A percentile compares a stretch with the other conserved stretches of the same genome.
Conservation (phyloP, 2,329 filamentous ascomycete species). For the Penicillium sp. region DNA sequence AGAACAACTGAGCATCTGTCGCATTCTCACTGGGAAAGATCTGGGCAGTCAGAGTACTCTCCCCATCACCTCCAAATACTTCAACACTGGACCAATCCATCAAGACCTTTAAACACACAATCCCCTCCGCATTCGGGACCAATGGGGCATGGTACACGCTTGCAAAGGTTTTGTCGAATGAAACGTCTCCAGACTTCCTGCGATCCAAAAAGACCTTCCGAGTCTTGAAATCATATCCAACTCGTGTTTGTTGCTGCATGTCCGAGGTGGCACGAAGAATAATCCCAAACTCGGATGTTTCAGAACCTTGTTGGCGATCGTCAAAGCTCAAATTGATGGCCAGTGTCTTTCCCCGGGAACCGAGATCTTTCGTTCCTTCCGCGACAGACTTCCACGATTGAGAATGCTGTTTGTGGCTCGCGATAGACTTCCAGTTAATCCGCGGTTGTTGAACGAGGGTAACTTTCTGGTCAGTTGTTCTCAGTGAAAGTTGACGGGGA, state of each 20-base stretch:
- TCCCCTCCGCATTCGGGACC: slow-evolving; percentile 12
- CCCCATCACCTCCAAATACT: slow-evolving; percentile 28
- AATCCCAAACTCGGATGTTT: slow-evolving; percentile 20
- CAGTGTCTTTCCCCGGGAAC: slow-evolving; percentile 17
- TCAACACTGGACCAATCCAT: slow-evolving; percentile 32
- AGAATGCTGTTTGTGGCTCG: background rate
- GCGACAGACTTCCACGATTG: slow-evolving; percentile 7
- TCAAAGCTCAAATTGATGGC: slow-evolving; percentile 23
- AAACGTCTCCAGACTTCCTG: slow-evolving; percentile 18
- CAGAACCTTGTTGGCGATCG: slow-evolving; percentile 1
- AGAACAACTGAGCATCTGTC: slow-evolving; percentile 17
- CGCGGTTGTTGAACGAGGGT: slow-evolving; percentile 18
- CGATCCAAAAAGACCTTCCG: slow-evolving; percentile 27
- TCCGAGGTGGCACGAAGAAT: slow-evolving; percentile 18
- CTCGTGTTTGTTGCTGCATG: slow-evolving; percentile 21
- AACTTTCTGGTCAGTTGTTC: slow-evolving; percentile 13
- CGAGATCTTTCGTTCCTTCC: slow-evolving; percentile 14
- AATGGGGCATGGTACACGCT: slow-evolving; percentile 21
- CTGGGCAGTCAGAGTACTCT: slow-evolving; percentile 28
- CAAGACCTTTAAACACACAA: slow-evolving; percentile 23
- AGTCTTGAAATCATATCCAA: slow-evolving; percentile 29
- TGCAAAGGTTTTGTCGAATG: slow-evolving; percentile 25
- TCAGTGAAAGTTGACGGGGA: slow-evolving; percentile 23
- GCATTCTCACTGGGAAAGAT: slow-evolving; percentile 25
- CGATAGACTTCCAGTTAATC: slow-evolving; percentile 11